phyloP scores from a whole-genome alignment of 2,329 filamentous ascomycete species.

The Didymella pinodella region DNA sequence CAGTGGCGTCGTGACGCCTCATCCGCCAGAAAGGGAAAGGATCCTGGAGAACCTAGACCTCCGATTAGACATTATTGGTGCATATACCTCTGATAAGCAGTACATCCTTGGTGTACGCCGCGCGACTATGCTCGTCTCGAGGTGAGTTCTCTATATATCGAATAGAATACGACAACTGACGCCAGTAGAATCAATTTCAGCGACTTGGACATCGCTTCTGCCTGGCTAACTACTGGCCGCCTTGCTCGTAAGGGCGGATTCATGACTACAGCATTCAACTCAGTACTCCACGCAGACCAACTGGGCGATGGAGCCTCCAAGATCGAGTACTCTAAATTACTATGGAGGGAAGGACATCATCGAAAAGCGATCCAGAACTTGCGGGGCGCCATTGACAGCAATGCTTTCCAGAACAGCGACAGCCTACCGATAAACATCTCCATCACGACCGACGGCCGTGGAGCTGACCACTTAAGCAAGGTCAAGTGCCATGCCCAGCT shows the following conservation, averaged over 20 bases:
- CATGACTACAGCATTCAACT: conserved; percentile 88
- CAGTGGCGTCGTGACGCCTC: conserved; percentile 55
- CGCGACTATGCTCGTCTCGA: conserved; percentile 82
- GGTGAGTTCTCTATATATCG: conserved; percentile 57
- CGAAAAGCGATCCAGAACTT: conserved; percentile 94
- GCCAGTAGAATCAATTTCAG: conserved; percentile 63
- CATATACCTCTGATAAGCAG: conserved; percentile 91
- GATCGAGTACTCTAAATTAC: conserved; percentile 89
- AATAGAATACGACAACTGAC: conserved; percentile 19
- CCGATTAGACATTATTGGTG: conserved; percentile 87
- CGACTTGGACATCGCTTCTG: conserved; percentile 76
- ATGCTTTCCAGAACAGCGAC: conserved; percentile 70
- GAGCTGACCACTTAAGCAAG: conserved; percentile 59
- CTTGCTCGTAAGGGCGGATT: conserved; percentile 86
- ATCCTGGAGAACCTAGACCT: conserved; percentile 68
- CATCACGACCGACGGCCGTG: conserved; percentile 51
- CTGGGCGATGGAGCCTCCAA: conserved; percentile 86
- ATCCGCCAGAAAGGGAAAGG: conserved; percentile 41
- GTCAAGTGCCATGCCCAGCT: conserved; percentile 82
- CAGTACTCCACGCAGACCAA: conserved; percentile 85
- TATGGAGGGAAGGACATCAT: conserved; percentile 94
- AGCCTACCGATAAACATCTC: conserved; percentile 46
- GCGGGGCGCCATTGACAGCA: conserved; percentile 82
- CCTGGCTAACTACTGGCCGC: conserved; percentile 86
- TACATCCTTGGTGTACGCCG: conserved; percentile 86